These are phyloP conservation scores for Globisporangium canariense DNA, from an alignment of 352 stramenopile genomes.

Conservation along the genomic window DNA sequence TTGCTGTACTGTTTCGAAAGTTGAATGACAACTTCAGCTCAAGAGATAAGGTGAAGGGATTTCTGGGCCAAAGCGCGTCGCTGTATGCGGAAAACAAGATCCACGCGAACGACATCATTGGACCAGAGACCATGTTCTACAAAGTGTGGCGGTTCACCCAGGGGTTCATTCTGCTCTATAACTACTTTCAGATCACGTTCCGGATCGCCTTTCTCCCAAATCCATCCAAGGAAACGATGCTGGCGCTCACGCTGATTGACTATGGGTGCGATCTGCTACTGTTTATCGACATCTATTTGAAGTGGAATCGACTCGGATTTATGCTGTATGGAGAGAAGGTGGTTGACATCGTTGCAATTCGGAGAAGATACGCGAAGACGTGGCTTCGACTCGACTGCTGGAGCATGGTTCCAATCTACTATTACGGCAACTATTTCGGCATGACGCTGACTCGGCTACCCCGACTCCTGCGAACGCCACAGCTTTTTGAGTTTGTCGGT, in stretches of 20 bases:
- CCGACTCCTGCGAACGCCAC: slow-evolving; percentile 17
- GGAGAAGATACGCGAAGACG: slow-evolving; percentile 24
- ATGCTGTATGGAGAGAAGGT: slow-evolving; percentile 39
- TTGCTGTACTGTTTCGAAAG: slow-evolving; percentile 18
- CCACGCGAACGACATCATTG: slow-evolving; percentile 25
- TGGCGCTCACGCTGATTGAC: slow-evolving; percentile 33
- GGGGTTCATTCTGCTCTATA: slow-evolving; percentile 43
- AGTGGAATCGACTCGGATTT: slow-evolving; percentile 39
- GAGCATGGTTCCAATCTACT: slow-evolving; percentile 40
- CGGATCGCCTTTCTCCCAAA: slow-evolving; percentile 41
- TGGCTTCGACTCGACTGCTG: slow-evolving; percentile 33
- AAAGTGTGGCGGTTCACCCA: slow-evolving; percentile 11
- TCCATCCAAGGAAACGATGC: slow-evolving; percentile 24
- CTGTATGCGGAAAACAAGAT: slow-evolving; percentile 43
- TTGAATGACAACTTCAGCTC: slow-evolving; percentile 42
- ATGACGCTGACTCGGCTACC: slow-evolving; percentile 21
- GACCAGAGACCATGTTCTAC: slow-evolving; percentile 14
- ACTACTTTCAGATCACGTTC: slow-evolving; percentile 49
- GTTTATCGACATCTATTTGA: slow-evolving; percentile 35
- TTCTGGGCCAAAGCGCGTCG: slow-evolving; percentile 40
- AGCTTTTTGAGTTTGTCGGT: slow-evolving; percentile 17
- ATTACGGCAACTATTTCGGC: slow-evolving; percentile 23
- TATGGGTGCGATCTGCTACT: slow-evolving; percentile 36
- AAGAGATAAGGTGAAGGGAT: slow-evolving; percentile 40
- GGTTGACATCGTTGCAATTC: slow-evolving; percentile 35